A percentile compares a stretch with the other conserved stretches of the same genome.
Evolutionary conservation across 1,284 basidiomycete species (phyloP).

Genomic region (Tranzscheliella williamsii): DNA sequence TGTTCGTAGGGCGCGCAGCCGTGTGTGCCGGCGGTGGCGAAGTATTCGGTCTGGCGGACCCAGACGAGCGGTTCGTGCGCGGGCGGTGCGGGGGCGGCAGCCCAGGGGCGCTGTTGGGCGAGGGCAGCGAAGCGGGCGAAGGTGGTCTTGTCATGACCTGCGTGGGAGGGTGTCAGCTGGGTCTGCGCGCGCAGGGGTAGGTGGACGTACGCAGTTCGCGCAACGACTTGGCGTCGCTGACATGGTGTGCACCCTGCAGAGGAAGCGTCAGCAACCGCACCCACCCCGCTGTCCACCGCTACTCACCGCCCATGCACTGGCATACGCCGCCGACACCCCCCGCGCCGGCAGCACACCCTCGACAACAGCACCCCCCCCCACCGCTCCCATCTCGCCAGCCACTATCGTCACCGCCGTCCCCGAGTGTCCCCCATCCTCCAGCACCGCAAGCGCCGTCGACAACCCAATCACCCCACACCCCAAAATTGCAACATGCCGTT

Average conservation of each 20-base stretch:
- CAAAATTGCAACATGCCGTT: slow-evolving; percentile 20
- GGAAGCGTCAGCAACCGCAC: not conserved
- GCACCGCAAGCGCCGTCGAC: slow-evolving; percentile 26
- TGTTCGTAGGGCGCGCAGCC: slow-evolving; percentile 10
- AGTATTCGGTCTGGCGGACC: slow-evolving; percentile 51
- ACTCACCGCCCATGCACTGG: slow-evolving; percentile 41
- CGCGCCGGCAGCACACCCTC: too few species aligned
- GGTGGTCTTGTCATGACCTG: slow-evolving; percentile 21
- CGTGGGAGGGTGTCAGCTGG: too few species aligned
- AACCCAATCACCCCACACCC: slow-evolving; percentile 45
- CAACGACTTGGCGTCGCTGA: slow-evolving; percentile 32
- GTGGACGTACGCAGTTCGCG: slow-evolving; percentile 20
- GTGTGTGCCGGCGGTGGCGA: not conserved
- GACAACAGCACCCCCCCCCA: too few species aligned
- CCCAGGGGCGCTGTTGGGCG: slow-evolving; percentile 11
- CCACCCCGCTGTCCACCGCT: not conserved
- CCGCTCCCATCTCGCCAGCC: too few species aligned
- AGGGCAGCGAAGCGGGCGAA: slow-evolving; percentile 30
- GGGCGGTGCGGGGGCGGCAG: not conserved
- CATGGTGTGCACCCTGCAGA: slow-evolving; percentile 33
- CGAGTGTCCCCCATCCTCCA: slow-evolving; percentile 9
- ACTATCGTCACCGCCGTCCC: slow-evolving; percentile 21
- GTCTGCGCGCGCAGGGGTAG: too few species aligned
- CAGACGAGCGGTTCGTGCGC: slow-evolving; percentile 6
- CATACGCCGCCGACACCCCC: slow-evolving; percentile 23